Conservation (phyloP, 2,329 filamentous ascomycete species). For the Monilinia aucupariae region DNA sequence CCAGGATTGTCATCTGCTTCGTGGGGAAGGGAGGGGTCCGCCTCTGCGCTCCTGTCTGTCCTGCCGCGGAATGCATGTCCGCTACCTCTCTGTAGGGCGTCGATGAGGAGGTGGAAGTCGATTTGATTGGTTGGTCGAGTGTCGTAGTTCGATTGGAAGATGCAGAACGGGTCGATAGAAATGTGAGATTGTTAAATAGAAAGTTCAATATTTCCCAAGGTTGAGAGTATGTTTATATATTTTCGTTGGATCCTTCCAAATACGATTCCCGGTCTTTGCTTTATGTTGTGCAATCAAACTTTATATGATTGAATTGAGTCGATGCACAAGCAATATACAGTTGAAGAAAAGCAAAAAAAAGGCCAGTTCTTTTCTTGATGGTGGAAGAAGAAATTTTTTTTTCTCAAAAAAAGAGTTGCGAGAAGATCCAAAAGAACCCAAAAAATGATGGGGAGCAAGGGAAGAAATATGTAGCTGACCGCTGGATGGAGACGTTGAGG, state of each 20-base stretch:
- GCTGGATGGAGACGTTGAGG: slow-evolving; percentile 11
- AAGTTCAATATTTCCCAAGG: background rate
- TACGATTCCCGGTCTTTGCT: background rate
- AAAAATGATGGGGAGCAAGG: slow-evolving; percentile 6
- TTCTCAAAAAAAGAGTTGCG: background rate
- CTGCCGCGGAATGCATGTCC: slow-evolving; percentile 26
- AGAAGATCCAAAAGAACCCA: background rate
- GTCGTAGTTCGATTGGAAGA: background rate
- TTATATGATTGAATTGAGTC: slow-evolving; percentile 13
- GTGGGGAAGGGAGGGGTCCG: slow-evolving; percentile 38
- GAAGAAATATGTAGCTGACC: slow-evolving; percentile 18
- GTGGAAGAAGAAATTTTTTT: background rate
- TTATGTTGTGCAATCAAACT: slow-evolving; percentile 17
- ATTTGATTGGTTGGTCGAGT: background rate
- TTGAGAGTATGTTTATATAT: slow-evolving; percentile 7
- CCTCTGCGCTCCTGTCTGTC: slow-evolving; percentile 33
- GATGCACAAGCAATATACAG: slow-evolving; percentile 5
- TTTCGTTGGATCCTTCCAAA: slow-evolving; percentile 10
- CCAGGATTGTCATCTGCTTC: slow-evolving; percentile 49
- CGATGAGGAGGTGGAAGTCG: slow-evolving; percentile 12
- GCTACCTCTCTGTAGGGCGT: slow-evolving; percentile 16
- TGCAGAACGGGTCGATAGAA: background rate
- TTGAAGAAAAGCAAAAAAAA: slow-evolving; percentile 10
- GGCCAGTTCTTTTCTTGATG: slow-evolving; percentile 8
- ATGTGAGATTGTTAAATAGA: background rate